Evolutionary conservation across 768 basidiomycete genomes (phyloP).

Genomic region (Crepidotus variabilis): DNA sequence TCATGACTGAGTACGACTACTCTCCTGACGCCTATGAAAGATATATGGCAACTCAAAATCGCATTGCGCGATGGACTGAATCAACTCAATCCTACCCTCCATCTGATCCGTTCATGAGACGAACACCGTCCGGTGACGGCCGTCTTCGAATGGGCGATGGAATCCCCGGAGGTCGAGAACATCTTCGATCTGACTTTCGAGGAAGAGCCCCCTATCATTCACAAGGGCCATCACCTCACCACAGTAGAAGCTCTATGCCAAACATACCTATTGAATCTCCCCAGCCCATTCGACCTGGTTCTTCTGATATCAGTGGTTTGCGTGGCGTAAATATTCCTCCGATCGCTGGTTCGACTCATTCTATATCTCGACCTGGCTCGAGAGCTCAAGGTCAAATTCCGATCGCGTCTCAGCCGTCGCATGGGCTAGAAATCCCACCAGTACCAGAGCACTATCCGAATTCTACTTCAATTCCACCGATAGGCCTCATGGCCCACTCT

Average conservation of each 20-base stretch:
- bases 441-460: not conserved
- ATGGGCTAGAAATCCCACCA: not conserved
- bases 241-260: not conserved
- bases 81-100: slow-evolving; percentile 4
- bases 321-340: not conserved
- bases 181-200: not conserved
- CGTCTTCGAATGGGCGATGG: not conserved
- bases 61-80: slow-evolving; percentile 9
- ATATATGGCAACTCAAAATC: slow-evolving; percentile 9
- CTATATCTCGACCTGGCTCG: not conserved
- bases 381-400: not conserved
- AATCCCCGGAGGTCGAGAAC: not conserved
- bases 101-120: slow-evolving; percentile 3
- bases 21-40: slow-evolving; percentile 10
- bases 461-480: not conserved
- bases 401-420: not conserved
- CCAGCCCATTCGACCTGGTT: not conserved
- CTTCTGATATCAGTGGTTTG: not conserved
- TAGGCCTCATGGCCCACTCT: not conserved
- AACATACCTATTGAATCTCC: not conserved
- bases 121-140: not conserved
- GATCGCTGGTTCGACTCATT: not conserved
- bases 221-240: not conserved
- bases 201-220: not conserved
- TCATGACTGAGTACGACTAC: slow-evolving; percentile 19